Conservation (phyloP, 345 rosid species). For the Eucalyptus tenuipes region DNA sequence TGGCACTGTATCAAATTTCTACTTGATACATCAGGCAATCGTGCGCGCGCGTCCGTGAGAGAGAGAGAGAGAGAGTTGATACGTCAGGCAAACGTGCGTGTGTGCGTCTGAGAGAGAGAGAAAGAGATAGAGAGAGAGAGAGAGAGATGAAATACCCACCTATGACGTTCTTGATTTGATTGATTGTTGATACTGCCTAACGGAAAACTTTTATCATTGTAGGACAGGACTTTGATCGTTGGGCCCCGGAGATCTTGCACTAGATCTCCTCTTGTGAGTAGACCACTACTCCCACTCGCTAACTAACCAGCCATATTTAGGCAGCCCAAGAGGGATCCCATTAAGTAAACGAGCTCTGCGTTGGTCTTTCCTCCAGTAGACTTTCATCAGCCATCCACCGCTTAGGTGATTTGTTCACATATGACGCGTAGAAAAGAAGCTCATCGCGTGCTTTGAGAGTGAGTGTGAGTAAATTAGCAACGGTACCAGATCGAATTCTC, state of each 20-base stretch:
- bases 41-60: neutral
- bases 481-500: fast-evolving
- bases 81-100: neutral
- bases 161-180: neutral
- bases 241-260: neutral
- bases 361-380: neutral
- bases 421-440: neutral
- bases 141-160: neutral
- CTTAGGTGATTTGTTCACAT: neutral
- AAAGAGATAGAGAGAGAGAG: neutral
- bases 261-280: neutral
- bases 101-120: neutral
- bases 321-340: neutral
- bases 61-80: neutral
- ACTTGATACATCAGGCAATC: neutral
- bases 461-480: neutral
- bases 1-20: neutral
- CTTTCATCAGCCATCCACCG: neutral
- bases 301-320: neutral
- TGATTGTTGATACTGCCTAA: neutral
- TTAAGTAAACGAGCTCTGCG: neutral
- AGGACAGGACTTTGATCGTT: neutral
- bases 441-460: neutral
- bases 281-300: neutral
- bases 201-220: neutral